Evolutionary conservation across 371 early-diverging fungal species (phyloP).

Genomic region (Rhizomucor miehei): DNA sequence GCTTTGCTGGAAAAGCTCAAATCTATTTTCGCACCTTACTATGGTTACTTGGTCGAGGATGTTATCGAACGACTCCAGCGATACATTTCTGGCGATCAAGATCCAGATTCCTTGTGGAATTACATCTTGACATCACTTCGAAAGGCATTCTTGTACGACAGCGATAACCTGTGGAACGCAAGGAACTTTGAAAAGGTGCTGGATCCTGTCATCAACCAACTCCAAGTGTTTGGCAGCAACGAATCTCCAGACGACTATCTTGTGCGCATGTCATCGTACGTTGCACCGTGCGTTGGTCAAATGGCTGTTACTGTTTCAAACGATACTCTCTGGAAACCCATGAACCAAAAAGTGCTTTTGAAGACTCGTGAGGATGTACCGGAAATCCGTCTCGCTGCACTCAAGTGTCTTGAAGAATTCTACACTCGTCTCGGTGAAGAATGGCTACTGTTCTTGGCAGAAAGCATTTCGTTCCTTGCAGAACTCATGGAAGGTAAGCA

Average conservation of each 20-base stretch:
- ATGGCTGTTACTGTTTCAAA: slow-evolving; percentile 77
- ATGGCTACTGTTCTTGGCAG: slow-evolving; percentile 87
- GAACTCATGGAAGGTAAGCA: slow-evolving; percentile 84
- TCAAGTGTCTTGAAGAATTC: slow-evolving; percentile 74
- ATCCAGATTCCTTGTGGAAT: slow-evolving; percentile 55
- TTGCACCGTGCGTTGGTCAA: slow-evolving; percentile 82
- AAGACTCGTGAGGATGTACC: slow-evolving; percentile 71
- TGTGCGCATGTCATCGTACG: slow-evolving; percentile 53
- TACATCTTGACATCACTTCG: slow-evolving; percentile 59
- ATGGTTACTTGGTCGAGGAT: slow-evolving; percentile 72
- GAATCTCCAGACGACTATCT: slow-evolving; percentile 44
- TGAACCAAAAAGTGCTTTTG: slow-evolving; percentile 79
- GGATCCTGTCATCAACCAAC: slow-evolving; percentile 71
- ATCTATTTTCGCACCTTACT: slow-evolving; percentile 86
- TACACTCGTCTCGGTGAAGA: slow-evolving; percentile 89
- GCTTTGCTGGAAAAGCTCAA: slow-evolving; percentile 73
- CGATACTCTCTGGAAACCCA: slow-evolving; percentile 85
- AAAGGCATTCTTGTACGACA: slow-evolving; percentile 73
- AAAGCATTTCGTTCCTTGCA: slow-evolving; percentile 93
- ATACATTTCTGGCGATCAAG: slow-evolving; percentile 39
- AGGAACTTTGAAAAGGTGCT: slow-evolving; percentile 73
- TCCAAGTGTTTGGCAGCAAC: slow-evolving; percentile 52
- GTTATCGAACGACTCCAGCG: slow-evolving; percentile 58
- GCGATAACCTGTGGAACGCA: slow-evolving; percentile 69
- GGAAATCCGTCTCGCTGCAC: slow-evolving; percentile 73